Conservation (phyloP, 1,284 basidiomycete species). For the Ceratobasidium sp. region DNA sequence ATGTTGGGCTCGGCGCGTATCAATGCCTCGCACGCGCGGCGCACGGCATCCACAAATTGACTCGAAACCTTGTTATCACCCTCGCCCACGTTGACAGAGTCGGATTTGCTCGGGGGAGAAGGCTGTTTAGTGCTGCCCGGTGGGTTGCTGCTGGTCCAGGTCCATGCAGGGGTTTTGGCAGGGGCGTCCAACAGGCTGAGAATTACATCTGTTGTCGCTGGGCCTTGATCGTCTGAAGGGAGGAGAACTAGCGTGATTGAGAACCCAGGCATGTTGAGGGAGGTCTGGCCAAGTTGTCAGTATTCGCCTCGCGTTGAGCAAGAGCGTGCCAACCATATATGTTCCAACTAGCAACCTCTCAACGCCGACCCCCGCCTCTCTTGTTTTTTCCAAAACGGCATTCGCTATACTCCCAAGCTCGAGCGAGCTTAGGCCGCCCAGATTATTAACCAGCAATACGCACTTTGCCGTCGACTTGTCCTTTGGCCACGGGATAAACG, state of each 20-base stretch:
- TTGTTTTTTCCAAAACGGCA: not conserved
- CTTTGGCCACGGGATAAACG: slow-evolving; percentile 78
- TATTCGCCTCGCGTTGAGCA: not conserved
- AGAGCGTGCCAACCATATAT: slow-evolving; percentile 69
- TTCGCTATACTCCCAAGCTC: slow-evolving; percentile 76
- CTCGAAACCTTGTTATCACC: slow-evolving; percentile 6
- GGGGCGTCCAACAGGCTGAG: slow-evolving; percentile 80
- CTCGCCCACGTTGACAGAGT: slow-evolving; percentile 44
- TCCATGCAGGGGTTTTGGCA: slow-evolving; percentile 82
- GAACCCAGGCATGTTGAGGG: slow-evolving; percentile 94
- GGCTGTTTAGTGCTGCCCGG: slow-evolving; percentile 25
- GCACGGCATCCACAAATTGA: slow-evolving; percentile 65
- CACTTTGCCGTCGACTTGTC: slow-evolving; percentile 58
- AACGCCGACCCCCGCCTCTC: slow-evolving; percentile 9
- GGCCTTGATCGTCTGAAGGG: slow-evolving; percentile 58
- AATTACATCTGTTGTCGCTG: slow-evolving; percentile 58
- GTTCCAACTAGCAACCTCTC: slow-evolving; percentile 74
- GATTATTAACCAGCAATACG: slow-evolving; percentile 77
- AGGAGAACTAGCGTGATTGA: slow-evolving; percentile 86
- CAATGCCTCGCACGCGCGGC: slow-evolving; percentile 71
- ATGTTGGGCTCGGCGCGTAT: slow-evolving; percentile 85
- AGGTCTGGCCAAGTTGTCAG: slow-evolving; percentile 62
- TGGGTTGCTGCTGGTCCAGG: slow-evolving; percentile 61
- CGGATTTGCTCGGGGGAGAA: slow-evolving; percentile 42
- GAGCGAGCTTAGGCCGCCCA: slow-evolving; percentile 85